Conservation (phyloP, 805 yeast genomes). For the Cyberlindnera euphorbiae region DNA sequence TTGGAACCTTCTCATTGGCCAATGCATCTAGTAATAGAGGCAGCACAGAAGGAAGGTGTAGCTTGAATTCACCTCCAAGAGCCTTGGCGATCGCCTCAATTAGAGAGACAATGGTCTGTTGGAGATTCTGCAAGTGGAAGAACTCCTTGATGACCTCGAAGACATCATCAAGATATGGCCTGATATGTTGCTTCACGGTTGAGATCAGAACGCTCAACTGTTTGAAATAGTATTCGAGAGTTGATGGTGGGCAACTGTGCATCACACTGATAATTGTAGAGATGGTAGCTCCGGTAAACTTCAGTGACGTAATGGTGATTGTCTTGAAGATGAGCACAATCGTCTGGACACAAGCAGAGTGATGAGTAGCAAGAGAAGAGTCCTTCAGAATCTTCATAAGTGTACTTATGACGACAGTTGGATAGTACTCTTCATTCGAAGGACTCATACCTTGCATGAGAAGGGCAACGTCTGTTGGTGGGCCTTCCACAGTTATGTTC, state of each 20-base stretch:
- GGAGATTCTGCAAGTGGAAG: slow-evolving; percentile 58
- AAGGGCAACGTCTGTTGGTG: slow-evolving; percentile 84
- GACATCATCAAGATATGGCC: slow-evolving; percentile 75
- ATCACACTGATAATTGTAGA: slow-evolving; percentile 85
- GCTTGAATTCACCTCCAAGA: slow-evolving; percentile 87
- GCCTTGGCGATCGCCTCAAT: slow-evolving; percentile 83
- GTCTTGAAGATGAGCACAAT: slow-evolving; percentile 88
- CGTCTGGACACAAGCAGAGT: slow-evolving; percentile 90
- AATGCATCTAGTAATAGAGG: slow-evolving; percentile 72
- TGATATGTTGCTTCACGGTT: slow-evolving; percentile 84
- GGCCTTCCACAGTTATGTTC: slow-evolving; percentile 57
- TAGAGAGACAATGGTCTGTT: slow-evolving; percentile 72
- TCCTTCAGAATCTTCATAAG: slow-evolving; percentile 82
- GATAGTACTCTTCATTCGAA: slow-evolving; percentile 86
- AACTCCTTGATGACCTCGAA: slow-evolving; percentile 73
- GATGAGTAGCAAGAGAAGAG: slow-evolving; percentile 78
- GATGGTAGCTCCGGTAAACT: slow-evolving; percentile 81
- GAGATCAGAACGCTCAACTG: slow-evolving; percentile 75
- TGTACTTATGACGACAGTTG: slow-evolving; percentile 88
- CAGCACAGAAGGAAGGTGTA: slow-evolving; percentile 71
- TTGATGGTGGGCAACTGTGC: slow-evolving; percentile 71
- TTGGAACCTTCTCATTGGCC: slow-evolving; percentile 63
- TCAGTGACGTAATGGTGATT: slow-evolving; percentile 81
- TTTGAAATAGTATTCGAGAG: slow-evolving; percentile 84
- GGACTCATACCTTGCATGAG: slow-evolving; percentile 95